Percentiles rank a stretch among this genome's conserved stretches.
Evolutionary conservation across 139 green algal species (phyloP).

Genomic region (Micractinium conductrix): DNA sequence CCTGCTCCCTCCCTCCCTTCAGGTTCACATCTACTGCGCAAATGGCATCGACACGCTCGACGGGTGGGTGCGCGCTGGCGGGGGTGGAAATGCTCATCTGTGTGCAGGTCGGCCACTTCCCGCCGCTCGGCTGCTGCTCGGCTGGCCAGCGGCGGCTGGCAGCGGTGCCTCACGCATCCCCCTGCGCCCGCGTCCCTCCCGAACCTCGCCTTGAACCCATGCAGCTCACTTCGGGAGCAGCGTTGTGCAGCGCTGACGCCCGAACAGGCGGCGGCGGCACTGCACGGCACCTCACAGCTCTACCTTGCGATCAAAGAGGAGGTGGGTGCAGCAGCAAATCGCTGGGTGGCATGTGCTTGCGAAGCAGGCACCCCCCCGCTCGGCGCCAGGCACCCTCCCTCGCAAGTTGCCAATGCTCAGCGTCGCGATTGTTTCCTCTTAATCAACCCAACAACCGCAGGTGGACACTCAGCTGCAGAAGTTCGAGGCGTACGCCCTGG

Average conservation of each 20-base stretch:
- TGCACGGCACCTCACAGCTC: conserved; percentile 39
- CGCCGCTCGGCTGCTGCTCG: too few relatives aligned
- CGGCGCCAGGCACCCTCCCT: too few relatives aligned
- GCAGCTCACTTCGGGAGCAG: conserved; percentile 24
- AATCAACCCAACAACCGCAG: too few relatives aligned
- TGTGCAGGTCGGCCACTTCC: too few relatives aligned
- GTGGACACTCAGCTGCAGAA: conserved; percentile 34
- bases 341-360: too few relatives aligned
- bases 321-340: too few relatives aligned
- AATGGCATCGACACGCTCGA: conserved; percentile 42
- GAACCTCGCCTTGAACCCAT: neutral
- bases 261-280: conserved; percentile 26
- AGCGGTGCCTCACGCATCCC: neutral
- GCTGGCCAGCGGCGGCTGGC: neutral
- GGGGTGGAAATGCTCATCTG: too few relatives aligned
- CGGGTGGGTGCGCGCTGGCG: conserved; percentile 3
- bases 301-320: conserved; percentile 27
- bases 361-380: too few relatives aligned
- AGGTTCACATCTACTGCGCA: conserved; percentile 33
- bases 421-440: too few relatives aligned
- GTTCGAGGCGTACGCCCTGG: conserved; percentile 51
- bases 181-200: neutral
- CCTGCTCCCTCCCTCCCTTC: neutral
- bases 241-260: conserved; percentile 16
- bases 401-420: too few relatives aligned